Conservation (phyloP, 495 filamentous ascomycete genomes). For the Evernia prunastri region DNA sequence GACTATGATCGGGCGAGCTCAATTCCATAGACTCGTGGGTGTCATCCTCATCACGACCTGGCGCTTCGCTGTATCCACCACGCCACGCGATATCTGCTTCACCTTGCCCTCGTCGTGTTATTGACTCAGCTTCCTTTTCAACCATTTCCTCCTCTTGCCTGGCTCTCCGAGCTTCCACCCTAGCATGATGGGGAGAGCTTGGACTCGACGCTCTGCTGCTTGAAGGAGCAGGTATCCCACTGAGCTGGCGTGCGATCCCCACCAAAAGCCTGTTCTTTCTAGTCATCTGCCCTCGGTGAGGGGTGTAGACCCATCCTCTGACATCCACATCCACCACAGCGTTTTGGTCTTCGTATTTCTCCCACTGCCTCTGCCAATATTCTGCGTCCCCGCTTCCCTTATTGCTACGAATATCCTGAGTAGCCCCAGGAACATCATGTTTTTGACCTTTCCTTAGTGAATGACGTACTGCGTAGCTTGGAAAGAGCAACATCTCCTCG, state of each 20-base stretch:
- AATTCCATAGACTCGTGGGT: conserved; percentile 19
- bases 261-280: conserved; percentile 80
- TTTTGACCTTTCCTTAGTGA: conserved; percentile 32
- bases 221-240: conserved; percentile 67
- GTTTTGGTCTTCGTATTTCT: conserved; percentile 63
- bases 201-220: conserved; percentile 38
- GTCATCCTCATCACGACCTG: conserved; percentile 31
- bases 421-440: conserved; percentile 32
- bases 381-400: conserved; percentile 47
- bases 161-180: conserved; percentile 30
- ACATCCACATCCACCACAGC: conserved; percentile 90
- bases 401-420: conserved; percentile 30
- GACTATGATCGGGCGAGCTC: conserved; percentile 19
- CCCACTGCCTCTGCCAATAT: conserved; percentile 64
- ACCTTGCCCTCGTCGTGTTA: conserved; percentile 60
- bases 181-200: conserved; percentile 27
- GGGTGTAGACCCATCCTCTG: conserved; percentile 87
- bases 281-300: conserved; percentile 78
- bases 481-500: conserved; percentile 92
- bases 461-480: conserved; percentile 76
- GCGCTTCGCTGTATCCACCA: conserved; percentile 52
- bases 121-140: conserved; percentile 63
- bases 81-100: conserved; percentile 64
- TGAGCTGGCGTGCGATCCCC: conserved; percentile 73
- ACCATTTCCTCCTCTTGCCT: conserved; percentile 57